phyloP scores from a whole-genome alignment of 108 stramenopile species.

The Conticribra guillardii region DNA sequence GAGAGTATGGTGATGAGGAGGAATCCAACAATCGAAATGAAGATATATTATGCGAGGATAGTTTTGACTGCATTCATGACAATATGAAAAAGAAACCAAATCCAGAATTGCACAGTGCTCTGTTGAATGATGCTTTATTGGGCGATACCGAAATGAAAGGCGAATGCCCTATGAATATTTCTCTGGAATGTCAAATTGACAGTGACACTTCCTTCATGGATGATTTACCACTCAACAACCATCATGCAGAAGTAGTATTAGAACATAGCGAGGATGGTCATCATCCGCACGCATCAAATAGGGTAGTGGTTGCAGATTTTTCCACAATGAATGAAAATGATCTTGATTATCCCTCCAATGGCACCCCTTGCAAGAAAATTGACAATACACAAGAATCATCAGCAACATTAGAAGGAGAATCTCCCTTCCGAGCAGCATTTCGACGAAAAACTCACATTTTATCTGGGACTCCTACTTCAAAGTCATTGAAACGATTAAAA shows the following conservation, averaged over 20 bases:
- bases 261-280: neutral
- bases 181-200: conserved; percentile 33
- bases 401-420: conserved; percentile 35
- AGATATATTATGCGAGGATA: neutral
- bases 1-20: neutral
- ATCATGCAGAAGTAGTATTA: neutral
- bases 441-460: too few species aligned
- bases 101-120: neutral
- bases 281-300: neutral
- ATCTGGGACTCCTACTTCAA: too few species aligned
- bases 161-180: conserved; percentile 10
- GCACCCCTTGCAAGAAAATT: neutral
- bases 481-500: too few species aligned
- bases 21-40: neutral
- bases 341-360: neutral
- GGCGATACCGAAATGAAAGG: neutral
- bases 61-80: too few species aligned
- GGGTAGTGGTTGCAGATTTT: conserved; percentile 1
- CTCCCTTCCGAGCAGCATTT: conserved; percentile 41
- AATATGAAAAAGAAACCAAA: too few species aligned
- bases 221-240: conserved; percentile 8
- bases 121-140: neutral
- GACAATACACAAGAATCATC: too few species aligned
- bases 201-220: conserved; percentile 14
- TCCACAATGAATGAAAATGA: neutral